Evolutionary conservation across 2,329 filamentous ascomycete species (phyloP), one percentile per base, ranked within the genome.

Genomic region (Penicillium sp.): DNA sequence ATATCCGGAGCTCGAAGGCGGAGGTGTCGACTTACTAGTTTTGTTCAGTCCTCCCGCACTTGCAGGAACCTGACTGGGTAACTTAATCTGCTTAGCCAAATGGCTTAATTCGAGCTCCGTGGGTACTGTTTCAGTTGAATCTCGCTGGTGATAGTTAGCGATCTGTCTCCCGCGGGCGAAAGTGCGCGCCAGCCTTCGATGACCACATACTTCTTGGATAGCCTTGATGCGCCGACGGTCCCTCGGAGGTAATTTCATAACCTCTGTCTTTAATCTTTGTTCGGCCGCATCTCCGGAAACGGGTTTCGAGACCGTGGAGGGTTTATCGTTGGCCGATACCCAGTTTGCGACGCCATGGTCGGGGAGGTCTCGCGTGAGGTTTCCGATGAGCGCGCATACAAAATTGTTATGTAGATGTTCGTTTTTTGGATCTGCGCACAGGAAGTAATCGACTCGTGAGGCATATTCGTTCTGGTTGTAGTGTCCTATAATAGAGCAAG

Each of bases 41-140:
- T 92, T 89, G 58, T 88, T 90, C 38, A 92, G 78, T 16, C 86
- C 86, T 25, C 83, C 85, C 19, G 86, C 85, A 63, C 83, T 84
- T 25, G 84, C 78, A 22, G 86, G 83, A 8, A 83, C 79, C 49
- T 88, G 81, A 27, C 84, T 79, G 25, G 78, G 75, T 37, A 77
- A 64, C 60, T 77, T 78, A 46, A 77, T 75, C 49, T 73, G 71
- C 49, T 74, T 73, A 9, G 73, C 74, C 22, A 67, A 60, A 35
- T 75, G 68, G 42, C 74, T 75, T 58, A 74, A 66, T 51, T 75
- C 72, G 41, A 73, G 57, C 48, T 70, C 66, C 48, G 61, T 69
- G 11, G 57, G 63, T 19, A 51, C 41, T 9, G 52, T 41, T 41
- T 70, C 67, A 27, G 63, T 60, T 8, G 65, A 59, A 53, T 72